phyloP scores from a whole-genome alignment of 2,329 filamentous ascomycete species.

The Amesomyces nigricolor region DNA sequence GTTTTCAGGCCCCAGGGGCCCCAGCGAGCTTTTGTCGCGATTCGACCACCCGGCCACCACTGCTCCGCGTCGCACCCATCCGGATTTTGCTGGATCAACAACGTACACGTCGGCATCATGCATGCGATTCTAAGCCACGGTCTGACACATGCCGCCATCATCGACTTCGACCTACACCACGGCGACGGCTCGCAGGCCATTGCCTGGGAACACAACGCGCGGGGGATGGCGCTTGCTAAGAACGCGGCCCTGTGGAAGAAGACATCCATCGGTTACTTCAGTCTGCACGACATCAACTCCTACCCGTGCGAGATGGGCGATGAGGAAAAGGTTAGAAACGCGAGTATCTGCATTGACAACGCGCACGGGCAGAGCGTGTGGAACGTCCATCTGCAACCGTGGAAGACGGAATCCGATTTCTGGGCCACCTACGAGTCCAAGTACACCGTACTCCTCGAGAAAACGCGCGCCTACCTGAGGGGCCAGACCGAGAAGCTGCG shows the following conservation, averaged over 20 bases:
- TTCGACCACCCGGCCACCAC: slow-evolving; percentile 91
- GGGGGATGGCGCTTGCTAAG: slow-evolving; percentile 57
- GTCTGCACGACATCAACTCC: slow-evolving; percentile 95
- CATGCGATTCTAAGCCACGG: slow-evolving; percentile 79
- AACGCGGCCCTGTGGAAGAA: slow-evolving; percentile 74
- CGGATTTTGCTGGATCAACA: slow-evolving; percentile 98
- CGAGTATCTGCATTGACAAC: slow-evolving; percentile 89
- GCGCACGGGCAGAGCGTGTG: slow-evolving; percentile 91
- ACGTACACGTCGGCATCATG: slow-evolving; percentile 94
- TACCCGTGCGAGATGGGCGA: slow-evolving; percentile 96
- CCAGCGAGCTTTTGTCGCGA: slow-evolving; percentile 80
- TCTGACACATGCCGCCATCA: slow-evolving; percentile 86
- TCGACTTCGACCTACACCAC: slow-evolving; percentile 88
- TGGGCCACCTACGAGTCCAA: slow-evolving; percentile 80
- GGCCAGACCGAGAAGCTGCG: slow-evolving; percentile 63
- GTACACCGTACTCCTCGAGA: slow-evolving; percentile 72
- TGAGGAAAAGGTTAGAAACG: slow-evolving; percentile 85
- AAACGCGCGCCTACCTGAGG: slow-evolving; percentile 71
- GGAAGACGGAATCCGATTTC: slow-evolving; percentile 78
- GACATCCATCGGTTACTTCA: slow-evolving; percentile 90
- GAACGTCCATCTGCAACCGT: slow-evolving; percentile 90
- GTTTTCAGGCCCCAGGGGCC: slow-evolving; percentile 63
- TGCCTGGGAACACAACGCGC: slow-evolving; percentile 81
- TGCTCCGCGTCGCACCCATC: slow-evolving; percentile 86
- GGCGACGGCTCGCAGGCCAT: slow-evolving; percentile 95